Base-by-base conservation (phyloP, 164 flowering plant genomes). In the Chloranthus sessilifolius region DNA sequence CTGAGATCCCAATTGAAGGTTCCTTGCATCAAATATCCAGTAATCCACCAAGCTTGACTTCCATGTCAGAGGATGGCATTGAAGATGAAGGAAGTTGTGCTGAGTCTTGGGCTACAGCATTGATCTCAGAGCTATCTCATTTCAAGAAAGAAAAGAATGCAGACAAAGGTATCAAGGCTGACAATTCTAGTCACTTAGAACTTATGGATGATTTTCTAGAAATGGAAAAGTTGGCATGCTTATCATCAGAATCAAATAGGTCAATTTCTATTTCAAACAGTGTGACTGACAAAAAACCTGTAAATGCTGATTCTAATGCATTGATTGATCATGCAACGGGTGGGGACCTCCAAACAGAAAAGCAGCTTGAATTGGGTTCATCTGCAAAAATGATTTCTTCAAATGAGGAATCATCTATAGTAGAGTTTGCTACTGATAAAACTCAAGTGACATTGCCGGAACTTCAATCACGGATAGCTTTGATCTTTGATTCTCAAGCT, bases 151-250 rank as follows among this genome's bases (percentile, higher is more conserved):
- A 77, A 19, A 86, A 71, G 61, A 64, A 46, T 31, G 54, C 21
- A 31, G 79, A 71, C 34, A 82, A 74, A 60, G 42, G 68, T 47
- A 71, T 38, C 38, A 83, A 72, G 52, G 53, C 69, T 39, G 88
- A 79, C 19, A 74, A 44, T 54, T 55, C 73, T 15, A 79, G 50
- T 45, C 74, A 69, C 40, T 50, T 83, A 73, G 88, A 80, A 50
- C 80, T 89, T 43, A 94, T 94, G 96, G 92, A 87, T 69, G 99
- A 92, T 64, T 94, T 94, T 63, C 70, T 89, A 33, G 97, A 94
- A 75, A 89, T 94, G 97, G 99, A 94, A 74, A 94, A 78, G 63
- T 70, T 94, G 58, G 99, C 97, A 12, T 61, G 82, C 58, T 59
- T 61, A 26, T 60, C 87, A 21, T 60, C 69, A 26, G 75, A 76